Base-by-base conservation (phyloP, 2,329 filamentous ascomycete genomes). In the Uncinocarpus reesii region DNA sequence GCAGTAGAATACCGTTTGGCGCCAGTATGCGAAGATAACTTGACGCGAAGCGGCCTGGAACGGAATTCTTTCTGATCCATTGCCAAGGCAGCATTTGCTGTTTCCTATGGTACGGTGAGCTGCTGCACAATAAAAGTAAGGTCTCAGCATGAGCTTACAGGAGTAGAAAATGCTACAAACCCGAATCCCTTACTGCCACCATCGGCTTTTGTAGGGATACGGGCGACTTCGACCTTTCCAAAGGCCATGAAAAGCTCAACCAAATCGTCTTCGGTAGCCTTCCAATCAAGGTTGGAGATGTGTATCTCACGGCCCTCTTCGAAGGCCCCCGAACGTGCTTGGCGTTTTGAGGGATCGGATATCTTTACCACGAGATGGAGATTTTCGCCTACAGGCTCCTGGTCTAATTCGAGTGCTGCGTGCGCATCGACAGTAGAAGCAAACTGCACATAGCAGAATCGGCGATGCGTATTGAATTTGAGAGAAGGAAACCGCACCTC, bases 371-470 rank as follows among this genome's bases (percentile, higher is more conserved):
- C 67, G 0, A 98, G 73, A 55, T 76, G 80, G 56, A 81, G 81
- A 23, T 78, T 76, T 21, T 79, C 79, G 20, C 83, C 83, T 0
- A 94, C 66, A 18, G 80, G 63, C 49, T 75, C 81, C 21, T 83
- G 83, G 59, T 95, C 76, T 42, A 95, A 76, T 50, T 78, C 69
- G 0, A 81, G 83, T 1, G 89, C 89, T 42, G 77, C 79, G 32
- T 79, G 74, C 0, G 88, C 86, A 45, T 78, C 77, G n/a, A 75
- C 73, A 2, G 76, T 66, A 26, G 80, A 79, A 41, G 80, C 76
- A 62, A 95, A 95, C n/a, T 93, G 86, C 5, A 95, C 75, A 64
- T 98, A 98, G 70, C 89, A 95, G 69, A 98, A 98, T 20, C 92
- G 83, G 26, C 92, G 85, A 57, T 86, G 82, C 1, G 83, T 82